Percentiles rank a stretch among this genome's conserved stretches.
phyloP scores from a whole-genome alignment of 1,284 basidiomycete species.

The Marasmius tenuissimus region DNA sequence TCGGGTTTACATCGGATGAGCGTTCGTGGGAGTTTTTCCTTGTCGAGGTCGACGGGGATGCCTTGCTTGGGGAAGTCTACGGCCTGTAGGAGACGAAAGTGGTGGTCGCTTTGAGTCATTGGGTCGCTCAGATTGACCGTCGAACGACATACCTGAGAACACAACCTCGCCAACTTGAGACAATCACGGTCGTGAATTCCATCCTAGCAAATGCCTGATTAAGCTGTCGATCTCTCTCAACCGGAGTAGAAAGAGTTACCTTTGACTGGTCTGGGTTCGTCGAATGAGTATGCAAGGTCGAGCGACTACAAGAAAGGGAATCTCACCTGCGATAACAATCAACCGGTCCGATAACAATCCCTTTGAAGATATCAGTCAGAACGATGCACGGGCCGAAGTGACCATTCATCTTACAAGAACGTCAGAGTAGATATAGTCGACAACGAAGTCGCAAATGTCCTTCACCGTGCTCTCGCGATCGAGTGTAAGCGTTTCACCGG shows the following conservation, averaged over 20 bases:
- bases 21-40: constrained; percentile 39
- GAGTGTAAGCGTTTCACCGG: constrained; percentile 40
- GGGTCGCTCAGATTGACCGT: not conserved
- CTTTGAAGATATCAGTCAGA: constrained; percentile 31
- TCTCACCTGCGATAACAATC: constrained; percentile 69
- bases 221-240: not conserved
- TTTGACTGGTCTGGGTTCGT: constrained; percentile 59
- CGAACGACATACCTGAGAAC: constrained; percentile 44
- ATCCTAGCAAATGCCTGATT: constrained; percentile 36
- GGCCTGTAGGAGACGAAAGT: constrained; percentile 36
- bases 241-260: constrained; percentile 31
- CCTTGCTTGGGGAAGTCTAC: constrained; percentile 79
- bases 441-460: constrained; percentile 80
- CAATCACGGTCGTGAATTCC: constrained; percentile 71
- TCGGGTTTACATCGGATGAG: constrained; percentile 72
- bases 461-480: constrained; percentile 61
- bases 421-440: constrained; percentile 83
- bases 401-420: constrained; percentile 50
- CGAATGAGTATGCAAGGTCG: not conserved
- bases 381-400: not conserved
- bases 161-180: constrained; percentile 62
- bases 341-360: constrained; percentile 70
- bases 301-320: not conserved
- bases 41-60: constrained; percentile 54
- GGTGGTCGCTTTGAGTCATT: not conserved